These are phyloP conservation scores for Rosa persica DNA, from an alignment of 306 rosid species.

Conservation along the genomic window DNA sequence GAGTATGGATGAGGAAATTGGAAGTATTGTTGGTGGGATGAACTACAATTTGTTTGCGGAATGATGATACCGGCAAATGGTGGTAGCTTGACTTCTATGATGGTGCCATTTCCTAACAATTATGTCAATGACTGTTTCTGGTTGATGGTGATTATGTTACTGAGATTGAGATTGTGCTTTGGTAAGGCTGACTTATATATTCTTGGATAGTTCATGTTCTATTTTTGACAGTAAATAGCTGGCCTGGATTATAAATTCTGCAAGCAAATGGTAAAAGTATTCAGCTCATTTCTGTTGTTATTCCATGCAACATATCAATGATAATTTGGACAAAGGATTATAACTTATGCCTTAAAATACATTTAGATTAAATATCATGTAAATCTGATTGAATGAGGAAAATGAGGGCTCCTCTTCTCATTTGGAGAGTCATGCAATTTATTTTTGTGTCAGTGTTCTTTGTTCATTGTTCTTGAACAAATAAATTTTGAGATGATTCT, in stretches of 20 bases:
- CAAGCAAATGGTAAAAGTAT: not conserved
- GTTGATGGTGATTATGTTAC: not conserved
- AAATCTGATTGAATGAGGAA: not conserved
- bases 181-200: not conserved
- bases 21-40: constrained; percentile 33
- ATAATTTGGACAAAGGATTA: not conserved
- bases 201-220: not conserved
- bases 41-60: constrained; percentile 26
- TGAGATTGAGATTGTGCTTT: not conserved
- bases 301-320: not conserved
- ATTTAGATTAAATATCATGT: no score
- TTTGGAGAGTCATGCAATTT: not conserved
- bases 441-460: not conserved
- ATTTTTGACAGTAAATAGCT: not conserved
- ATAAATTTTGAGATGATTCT: not conserved
- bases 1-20: constrained; percentile 36
- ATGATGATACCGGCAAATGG: constrained; percentile 51
- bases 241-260: no score
- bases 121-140: constrained; percentile 19
- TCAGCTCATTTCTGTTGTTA: not conserved
- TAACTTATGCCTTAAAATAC: not conserved
- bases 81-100: constrained; percentile 58
- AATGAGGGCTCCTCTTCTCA: not conserved
- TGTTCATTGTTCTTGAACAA: not conserved
- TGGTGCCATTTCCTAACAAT: constrained; percentile 10